phyloP scores from a whole-genome alignment of 139 green algal genomes.

The Deuterostichococcus epilithicus region DNA sequence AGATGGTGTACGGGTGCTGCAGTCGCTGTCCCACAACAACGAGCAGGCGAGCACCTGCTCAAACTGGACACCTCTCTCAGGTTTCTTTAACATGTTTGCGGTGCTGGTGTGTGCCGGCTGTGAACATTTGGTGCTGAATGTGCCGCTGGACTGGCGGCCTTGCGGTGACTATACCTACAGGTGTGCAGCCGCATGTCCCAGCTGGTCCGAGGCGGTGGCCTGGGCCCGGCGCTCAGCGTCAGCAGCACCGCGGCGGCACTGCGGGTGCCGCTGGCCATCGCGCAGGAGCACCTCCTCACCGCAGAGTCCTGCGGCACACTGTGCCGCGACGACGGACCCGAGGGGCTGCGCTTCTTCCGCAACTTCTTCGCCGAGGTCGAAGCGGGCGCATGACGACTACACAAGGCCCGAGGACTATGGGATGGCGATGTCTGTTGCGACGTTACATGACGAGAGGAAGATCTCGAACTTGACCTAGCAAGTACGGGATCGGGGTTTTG shows the following conservation, averaged over 20 bases:
- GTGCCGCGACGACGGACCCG: constrained; percentile 83
- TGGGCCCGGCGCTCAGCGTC: constrained; percentile 52
- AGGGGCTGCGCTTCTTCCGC: constrained; percentile 80
- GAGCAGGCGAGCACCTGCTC: constrained; percentile 35
- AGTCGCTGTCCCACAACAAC: constrained; percentile 56
- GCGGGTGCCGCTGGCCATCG: constrained; percentile 58
- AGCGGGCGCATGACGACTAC: not conserved
- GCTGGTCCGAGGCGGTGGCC: constrained; percentile 10
- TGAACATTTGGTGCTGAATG: no score
- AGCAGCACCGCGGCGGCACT: constrained; percentile 53
- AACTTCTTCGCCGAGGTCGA: constrained; percentile 81
- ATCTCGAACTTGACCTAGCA: no score
- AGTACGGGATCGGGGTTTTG: no score
- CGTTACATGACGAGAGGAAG: no score
- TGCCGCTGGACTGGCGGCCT: no score
- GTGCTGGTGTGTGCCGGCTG: not conserved
- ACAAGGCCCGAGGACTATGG: no score
- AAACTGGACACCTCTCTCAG: no score
- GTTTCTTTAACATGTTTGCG: not conserved
- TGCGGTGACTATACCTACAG: not conserved
- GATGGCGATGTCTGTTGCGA: no score
- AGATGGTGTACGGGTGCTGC: constrained; percentile 73
- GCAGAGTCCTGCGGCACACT: constrained; percentile 76
- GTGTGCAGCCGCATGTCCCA: constrained; percentile 17
- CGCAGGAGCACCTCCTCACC: constrained; percentile 74